Evolutionary conservation across 306 rosid genomes (phyloP).

Genomic region (Ormosia emarginata): DNA sequence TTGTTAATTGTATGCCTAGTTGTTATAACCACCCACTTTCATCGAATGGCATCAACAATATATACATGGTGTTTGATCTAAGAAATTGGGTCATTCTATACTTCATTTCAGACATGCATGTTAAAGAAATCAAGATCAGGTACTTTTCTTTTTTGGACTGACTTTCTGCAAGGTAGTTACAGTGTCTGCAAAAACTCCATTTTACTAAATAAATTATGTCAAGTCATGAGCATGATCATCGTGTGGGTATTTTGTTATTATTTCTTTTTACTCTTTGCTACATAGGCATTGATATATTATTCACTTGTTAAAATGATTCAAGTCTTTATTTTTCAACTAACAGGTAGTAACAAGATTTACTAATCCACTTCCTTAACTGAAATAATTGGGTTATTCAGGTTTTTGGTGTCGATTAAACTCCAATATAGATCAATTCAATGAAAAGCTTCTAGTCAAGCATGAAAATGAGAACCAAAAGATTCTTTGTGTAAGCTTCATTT

Average conservation of each 20-base stretch:
- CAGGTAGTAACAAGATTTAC: background rate
- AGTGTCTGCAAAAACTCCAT: background rate
- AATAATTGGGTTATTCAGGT: background rate
- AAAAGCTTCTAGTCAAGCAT: slow-evolving; percentile 96
- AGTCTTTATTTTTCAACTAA: background rate
- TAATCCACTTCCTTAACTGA: background rate
- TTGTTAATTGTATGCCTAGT: background rate
- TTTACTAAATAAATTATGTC: background rate
- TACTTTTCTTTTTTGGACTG: slow-evolving; percentile 13
- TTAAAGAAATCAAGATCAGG: slow-evolving; percentile 94
- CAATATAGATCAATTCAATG: slow-evolving; percentile 88
- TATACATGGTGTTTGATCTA: slow-evolving; percentile 92
- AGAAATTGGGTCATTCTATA: slow-evolving; percentile 85
- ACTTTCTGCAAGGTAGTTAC: background rate
- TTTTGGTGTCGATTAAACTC: slow-evolving; percentile 40
- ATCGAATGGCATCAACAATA: slow-evolving; percentile 39
- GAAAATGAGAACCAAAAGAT: slow-evolving; percentile 95
- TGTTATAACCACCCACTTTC: background rate
- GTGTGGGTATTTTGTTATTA: background rate
- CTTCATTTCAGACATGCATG: slow-evolving; percentile 78
- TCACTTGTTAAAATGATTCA: background rate
- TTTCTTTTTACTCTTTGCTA: background rate
- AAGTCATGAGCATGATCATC: background rate
- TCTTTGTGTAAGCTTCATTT: slow-evolving; percentile 62
- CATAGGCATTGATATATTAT: background rate